These are phyloP conservation scores for Ceratorhiza oryzae-sativae DNA, from an alignment of 1,284 basidiomycete genomes.

Conservation along the genomic window DNA sequence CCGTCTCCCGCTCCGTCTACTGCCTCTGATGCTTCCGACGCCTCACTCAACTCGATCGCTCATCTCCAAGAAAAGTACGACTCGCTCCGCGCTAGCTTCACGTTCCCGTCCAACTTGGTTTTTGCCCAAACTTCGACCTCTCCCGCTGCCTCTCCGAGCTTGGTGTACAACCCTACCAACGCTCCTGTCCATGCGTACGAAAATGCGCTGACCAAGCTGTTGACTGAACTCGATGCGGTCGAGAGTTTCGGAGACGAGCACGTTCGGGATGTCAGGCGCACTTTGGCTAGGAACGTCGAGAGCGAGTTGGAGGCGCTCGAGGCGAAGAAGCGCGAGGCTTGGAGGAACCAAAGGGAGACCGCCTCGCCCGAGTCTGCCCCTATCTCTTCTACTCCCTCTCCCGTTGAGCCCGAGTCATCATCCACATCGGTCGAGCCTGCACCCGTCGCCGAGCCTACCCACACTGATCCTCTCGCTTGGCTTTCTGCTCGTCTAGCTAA, in stretches of 20 bases:
- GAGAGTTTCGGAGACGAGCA: slow-evolving; percentile 66
- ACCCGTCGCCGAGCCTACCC: not conserved
- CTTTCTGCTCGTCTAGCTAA: slow-evolving; percentile 7
- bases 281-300: slow-evolving; percentile 67
- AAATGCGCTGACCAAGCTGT: slow-evolving; percentile 64
- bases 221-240: slow-evolving; percentile 70
- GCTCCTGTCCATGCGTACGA: slow-evolving; percentile 66
- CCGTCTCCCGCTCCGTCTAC: slow-evolving; percentile 23
- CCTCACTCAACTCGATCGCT: slow-evolving; percentile 40
- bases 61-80: slow-evolving; percentile 40
- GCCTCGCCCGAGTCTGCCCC: slow-evolving; percentile 25
- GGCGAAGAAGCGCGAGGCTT: slow-evolving; percentile 51
- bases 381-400: slow-evolving; percentile 16
- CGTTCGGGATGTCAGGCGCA: slow-evolving; percentile 65
- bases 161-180: slow-evolving; percentile 61
- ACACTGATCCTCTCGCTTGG: not conserved
- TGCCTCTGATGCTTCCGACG: slow-evolving; percentile 23
- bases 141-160: slow-evolving; percentile 45
- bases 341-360: slow-evolving; percentile 43
- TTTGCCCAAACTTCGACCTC: slow-evolving; percentile 28
- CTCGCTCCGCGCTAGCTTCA: slow-evolving; percentile 33
- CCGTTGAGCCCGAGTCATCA: slow-evolving; percentile 11
- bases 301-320: slow-evolving; percentile 63
- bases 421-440: slow-evolving; percentile 41
- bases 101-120: slow-evolving; percentile 38